phyloP scores from a whole-genome alignment of 352 stramenopile species.

The Phytophthora cryptogea region DNA sequence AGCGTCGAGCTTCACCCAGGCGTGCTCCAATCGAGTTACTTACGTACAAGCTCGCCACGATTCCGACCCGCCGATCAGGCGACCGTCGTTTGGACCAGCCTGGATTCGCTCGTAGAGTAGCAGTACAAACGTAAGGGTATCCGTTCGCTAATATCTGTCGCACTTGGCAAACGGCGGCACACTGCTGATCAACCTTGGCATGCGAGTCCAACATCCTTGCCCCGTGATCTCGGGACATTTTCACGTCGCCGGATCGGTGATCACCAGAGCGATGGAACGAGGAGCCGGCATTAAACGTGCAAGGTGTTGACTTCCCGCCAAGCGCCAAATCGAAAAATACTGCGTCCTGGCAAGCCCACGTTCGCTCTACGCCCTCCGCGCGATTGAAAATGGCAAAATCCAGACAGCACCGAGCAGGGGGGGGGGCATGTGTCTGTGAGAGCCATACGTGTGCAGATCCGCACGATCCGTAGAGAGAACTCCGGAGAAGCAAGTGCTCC shows the following conservation, averaged over 20 bases:
- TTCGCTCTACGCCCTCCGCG: slow-evolving; percentile 1
- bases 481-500: slow-evolving; percentile 2
- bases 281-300: background rate
- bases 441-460: slow-evolving; percentile 25
- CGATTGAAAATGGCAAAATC: slow-evolving; percentile 8
- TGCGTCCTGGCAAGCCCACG: slow-evolving; percentile 1
- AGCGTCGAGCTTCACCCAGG: slow-evolving; percentile 4
- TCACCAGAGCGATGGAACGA: slow-evolving; percentile 4
- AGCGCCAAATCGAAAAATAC: slow-evolving; percentile 33
- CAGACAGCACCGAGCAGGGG: background rate
- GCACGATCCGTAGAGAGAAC: slow-evolving; percentile 12
- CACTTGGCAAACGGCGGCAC: background rate
- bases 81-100: slow-evolving; percentile 9
- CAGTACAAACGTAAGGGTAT: background rate
- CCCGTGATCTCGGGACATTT: slow-evolving; percentile 16
- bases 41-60: slow-evolving; percentile 3
- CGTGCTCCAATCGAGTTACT: slow-evolving; percentile 14
- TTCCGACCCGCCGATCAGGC: slow-evolving; percentile 17
- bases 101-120: slow-evolving; percentile 23
- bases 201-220: slow-evolving; percentile 11
- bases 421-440: background rate
- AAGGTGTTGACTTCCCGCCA: slow-evolving; percentile 7
- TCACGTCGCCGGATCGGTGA: background rate
- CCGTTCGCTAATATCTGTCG: background rate
- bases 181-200: slow-evolving; percentile 1